Evolutionary conservation across 1,284 basidiomycete species (phyloP), one percentile per base, ranked within the genome.

Genomic region (Cerioporus squamosus): DNA sequence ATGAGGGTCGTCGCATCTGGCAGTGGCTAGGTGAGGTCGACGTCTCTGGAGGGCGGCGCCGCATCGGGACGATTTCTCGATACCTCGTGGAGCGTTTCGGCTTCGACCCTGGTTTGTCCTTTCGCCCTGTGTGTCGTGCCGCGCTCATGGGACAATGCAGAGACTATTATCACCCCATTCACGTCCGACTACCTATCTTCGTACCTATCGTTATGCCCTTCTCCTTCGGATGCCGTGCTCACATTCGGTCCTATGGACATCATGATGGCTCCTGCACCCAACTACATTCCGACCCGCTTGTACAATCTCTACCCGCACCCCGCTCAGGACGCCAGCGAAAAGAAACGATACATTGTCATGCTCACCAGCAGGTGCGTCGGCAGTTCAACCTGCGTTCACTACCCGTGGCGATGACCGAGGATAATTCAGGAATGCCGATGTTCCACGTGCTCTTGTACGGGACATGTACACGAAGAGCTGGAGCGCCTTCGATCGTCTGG

Each of bases 391-490:
- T 40, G 26, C 15, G 7, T 46, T 29, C 33, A 4, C 33, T 6
- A 36, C 8, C 17, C 17, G 17, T 14, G 18, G 36, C 22, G 9
- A 26, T 53, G n/a, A 43, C 43, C 66, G 31, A 65, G 26, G 23
- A n/a, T 26, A 39, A 46, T 57, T n/a, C 65, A 88, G 90, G 70
- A 93, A 93, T 68, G 90, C 89, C 9, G 92, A 93, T 66, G 86
- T 92, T n/a, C 90, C 91, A 8, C 83, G 92, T 45, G 88, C 90
- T 1, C 81, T 94, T 26, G 89, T 92, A 23, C 85, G 91, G 57
- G 91, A 94, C 67, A 89, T 93, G 87, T 94, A 94, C 70, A 93
- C 90, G 43, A 94, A 94, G 74, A 91, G 88, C 57, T 94, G 92
- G 92, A 90, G 88, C 68, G 91, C 91, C 4, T 94, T 94, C 66